Evolutionary conservation across 2,329 filamentous ascomycete species (phyloP).

Genomic region (Alternaria panax): DNA sequence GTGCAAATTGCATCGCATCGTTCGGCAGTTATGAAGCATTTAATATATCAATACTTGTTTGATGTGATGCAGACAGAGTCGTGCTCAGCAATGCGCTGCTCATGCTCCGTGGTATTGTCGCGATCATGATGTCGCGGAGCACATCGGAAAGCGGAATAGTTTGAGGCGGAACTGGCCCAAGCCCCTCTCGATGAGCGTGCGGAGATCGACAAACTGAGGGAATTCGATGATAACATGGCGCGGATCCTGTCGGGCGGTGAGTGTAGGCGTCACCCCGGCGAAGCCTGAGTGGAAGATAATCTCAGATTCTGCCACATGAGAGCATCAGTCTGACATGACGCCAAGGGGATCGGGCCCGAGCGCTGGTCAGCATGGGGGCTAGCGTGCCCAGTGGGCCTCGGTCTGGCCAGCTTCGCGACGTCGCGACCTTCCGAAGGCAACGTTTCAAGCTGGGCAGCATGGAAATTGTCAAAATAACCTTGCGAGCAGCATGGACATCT

Average conservation of each 20-base stretch:
- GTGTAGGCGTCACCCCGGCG: background rate
- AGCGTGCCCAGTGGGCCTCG: constrained; percentile 18
- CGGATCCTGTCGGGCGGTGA: constrained; percentile 32
- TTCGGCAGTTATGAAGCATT: constrained; percentile 12
- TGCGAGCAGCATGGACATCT: constrained; percentile 9
- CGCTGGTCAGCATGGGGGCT: constrained; percentile 30
- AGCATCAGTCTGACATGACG: constrained; percentile 26
- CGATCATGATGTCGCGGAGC: constrained; percentile 21
- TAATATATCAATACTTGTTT: constrained; percentile 5
- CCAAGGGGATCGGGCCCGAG: constrained; percentile 33
- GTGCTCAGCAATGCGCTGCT: constrained; percentile 13
- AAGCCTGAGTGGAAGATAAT: constrained; percentile 25
- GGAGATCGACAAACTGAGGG: constrained; percentile 35
- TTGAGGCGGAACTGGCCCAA: constrained; percentile 17
- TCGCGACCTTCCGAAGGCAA: constrained; percentile 14
- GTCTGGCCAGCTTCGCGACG: constrained; percentile 29
- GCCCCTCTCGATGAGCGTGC: constrained; percentile 19
- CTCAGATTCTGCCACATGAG: constrained; percentile 36
- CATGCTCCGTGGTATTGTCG: constrained; percentile 24
- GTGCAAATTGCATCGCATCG: constrained; percentile 1
- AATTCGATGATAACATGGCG: constrained; percentile 33
- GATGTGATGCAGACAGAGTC: constrained; percentile 24
- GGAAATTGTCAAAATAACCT: constrained; percentile 9
- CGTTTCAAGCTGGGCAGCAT: constrained; percentile 30
- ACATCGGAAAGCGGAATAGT: constrained; percentile 24